A percentile compares a stretch with the other conserved stretches of the same genome.
phyloP scores from a whole-genome alignment of 139 green algal genomes.

The Coelastrella sp. region DNA sequence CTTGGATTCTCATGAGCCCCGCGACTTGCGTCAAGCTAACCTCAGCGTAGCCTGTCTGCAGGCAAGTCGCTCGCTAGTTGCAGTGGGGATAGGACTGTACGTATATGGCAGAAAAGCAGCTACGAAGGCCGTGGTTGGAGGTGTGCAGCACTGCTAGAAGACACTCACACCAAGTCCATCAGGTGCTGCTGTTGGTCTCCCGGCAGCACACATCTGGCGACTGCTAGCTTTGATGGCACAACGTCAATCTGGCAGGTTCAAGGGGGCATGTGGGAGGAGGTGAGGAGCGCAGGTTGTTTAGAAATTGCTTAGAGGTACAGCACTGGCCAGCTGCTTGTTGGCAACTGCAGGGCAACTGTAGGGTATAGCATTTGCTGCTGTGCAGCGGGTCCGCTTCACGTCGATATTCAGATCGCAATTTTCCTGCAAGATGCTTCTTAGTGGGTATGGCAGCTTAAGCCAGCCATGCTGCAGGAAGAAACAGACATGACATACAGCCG shows the following conservation, averaged over 20 bases:
- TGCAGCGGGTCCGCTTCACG: no score
- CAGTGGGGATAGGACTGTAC: slow-evolving; percentile 90
- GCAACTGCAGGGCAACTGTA: no score
- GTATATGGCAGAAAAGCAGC: slow-evolving; percentile 80
- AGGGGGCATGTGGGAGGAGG: slow-evolving; percentile 81
- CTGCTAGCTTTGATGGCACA: slow-evolving; percentile 92
- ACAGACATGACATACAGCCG: no score
- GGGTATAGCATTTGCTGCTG: no score
- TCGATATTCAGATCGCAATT: no score
- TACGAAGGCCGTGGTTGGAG: slow-evolving; percentile 57
- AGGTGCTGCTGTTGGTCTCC: slow-evolving; percentile 86
- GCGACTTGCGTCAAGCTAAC: neutral
- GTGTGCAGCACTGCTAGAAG: slow-evolving; percentile 85
- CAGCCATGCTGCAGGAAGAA: neutral
- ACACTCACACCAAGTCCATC: slow-evolving; percentile 85
- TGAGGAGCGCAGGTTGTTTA: no score
- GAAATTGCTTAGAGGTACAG: no score
- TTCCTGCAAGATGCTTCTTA: no score
- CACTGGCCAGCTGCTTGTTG: no score
- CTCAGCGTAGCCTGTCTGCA: slow-evolving; percentile 37
- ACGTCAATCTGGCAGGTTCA: slow-evolving; percentile 85
- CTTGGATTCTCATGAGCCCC: neutral
- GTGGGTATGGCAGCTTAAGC: no score
- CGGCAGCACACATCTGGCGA: slow-evolving; percentile 80
- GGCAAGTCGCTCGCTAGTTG: slow-evolving; percentile 89